Evolutionary conservation across 2,329 filamentous ascomycete genomes (phyloP).

Genomic region (Fusarium sp.): DNA sequence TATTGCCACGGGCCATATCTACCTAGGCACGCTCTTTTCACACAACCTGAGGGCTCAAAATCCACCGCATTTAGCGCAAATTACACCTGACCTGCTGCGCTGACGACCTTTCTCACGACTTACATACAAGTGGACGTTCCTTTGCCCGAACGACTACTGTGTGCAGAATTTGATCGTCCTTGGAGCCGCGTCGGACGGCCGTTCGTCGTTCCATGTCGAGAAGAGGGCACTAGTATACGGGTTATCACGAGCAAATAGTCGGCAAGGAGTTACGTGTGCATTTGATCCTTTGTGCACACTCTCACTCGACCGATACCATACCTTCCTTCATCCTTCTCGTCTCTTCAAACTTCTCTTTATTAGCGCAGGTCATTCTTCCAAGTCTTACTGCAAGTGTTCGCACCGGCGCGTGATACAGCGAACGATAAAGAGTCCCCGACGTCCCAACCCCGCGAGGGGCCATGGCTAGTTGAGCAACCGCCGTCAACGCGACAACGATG

Average conservation of each 20-base stretch:
- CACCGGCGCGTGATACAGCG: constrained; percentile 24
- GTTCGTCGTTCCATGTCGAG: constrained; percentile 9
- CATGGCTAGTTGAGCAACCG: constrained; percentile 52
- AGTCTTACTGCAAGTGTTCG: constrained; percentile 4
- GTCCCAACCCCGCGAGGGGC: constrained; percentile 40
- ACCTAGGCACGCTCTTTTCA: constrained; percentile 20
- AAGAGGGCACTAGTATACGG: constrained; percentile 15
- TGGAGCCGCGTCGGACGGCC: constrained; percentile 6
- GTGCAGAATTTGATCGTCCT: neutral
- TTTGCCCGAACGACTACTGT: constrained; percentile 1
- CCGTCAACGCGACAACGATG: constrained; percentile 48
- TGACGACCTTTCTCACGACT: constrained; percentile 25
- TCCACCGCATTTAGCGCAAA: constrained; percentile 37
- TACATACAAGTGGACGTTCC: constrained; percentile 3
- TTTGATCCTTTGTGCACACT: constrained; percentile 2
- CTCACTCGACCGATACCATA: constrained; percentile 4
- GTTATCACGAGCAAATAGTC: constrained; percentile 9
- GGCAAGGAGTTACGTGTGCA: constrained; percentile 3
- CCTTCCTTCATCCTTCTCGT: constrained; percentile 5
- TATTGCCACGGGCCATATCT: constrained; percentile 9
- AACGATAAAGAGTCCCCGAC: constrained; percentile 27
- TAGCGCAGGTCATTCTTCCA: constrained; percentile 1
- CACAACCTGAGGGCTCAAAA: constrained; percentile 19
- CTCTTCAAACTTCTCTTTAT: constrained; percentile 1
- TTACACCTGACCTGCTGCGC: constrained; percentile 16